A percentile compares a stretch with the other conserved stretches of the same genome.
phyloP scores from a whole-genome alignment of 768 basidiomycete genomes.

The Calvatia gigantea region DNA sequence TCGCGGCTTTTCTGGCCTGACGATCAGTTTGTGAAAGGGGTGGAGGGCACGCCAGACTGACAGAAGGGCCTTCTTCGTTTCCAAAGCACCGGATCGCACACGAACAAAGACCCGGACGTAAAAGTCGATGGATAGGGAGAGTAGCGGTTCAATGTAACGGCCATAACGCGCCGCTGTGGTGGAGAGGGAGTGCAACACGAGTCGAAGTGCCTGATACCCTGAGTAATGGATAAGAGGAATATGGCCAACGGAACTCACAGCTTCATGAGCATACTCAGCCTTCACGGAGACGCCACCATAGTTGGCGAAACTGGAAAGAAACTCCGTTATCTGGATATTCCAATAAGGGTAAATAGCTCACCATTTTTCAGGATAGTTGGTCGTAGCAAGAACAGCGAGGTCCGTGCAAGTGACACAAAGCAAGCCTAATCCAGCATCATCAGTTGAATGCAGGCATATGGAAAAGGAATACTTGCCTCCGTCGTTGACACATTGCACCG shows the following conservation, averaged over 20 bases:
- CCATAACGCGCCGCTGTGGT: slow-evolving; percentile 91
- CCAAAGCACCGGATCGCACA: slow-evolving; percentile 64
- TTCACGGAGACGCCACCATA: slow-evolving; percentile 91
- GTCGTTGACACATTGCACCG: slow-evolving; percentile 84
- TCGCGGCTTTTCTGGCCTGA: slow-evolving; percentile 72
- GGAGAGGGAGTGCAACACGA: slow-evolving; percentile 85
- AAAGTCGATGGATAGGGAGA: slow-evolving; percentile 95
- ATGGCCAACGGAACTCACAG: slow-evolving; percentile 42
- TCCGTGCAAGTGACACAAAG: slow-evolving; percentile 97
- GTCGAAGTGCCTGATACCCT: slow-evolving; percentile 73
- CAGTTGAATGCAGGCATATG: background rate
- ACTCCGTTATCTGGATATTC: background rate
- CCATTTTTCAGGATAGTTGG: slow-evolving; percentile 98
- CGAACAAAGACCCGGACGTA: slow-evolving; percentile 92
- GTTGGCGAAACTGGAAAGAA: slow-evolving; percentile 76
- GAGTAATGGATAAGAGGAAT: slow-evolving; percentile 3
- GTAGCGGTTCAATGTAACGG: slow-evolving; percentile 81
- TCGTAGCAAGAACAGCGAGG: slow-evolving; percentile 87
- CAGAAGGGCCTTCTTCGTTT: slow-evolving; percentile 84
- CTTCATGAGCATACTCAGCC: slow-evolving; percentile 95
- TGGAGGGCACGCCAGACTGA: slow-evolving; percentile 32
- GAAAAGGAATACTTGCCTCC: slow-evolving; percentile 54
- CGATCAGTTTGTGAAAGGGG: slow-evolving; percentile 9
- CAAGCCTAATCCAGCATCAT: slow-evolving; percentile 53
- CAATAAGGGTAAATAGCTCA: slow-evolving; percentile 25